Evolutionary conservation across 768 basidiomycete genomes (phyloP), one percentile per base, ranked within the genome.

Genomic region (Megacollybia marginata): DNA sequence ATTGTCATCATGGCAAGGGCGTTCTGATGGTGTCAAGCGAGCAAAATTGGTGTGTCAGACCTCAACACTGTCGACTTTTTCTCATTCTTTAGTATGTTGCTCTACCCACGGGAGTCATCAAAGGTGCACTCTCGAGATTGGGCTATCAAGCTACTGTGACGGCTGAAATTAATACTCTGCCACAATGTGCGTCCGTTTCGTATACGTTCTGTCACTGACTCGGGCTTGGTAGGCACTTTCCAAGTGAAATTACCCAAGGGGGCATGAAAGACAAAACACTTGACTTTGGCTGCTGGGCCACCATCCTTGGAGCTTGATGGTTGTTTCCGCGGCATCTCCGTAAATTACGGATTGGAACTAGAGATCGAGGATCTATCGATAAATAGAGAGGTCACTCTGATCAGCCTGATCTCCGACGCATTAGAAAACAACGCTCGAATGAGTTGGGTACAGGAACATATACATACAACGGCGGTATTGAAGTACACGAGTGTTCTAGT

Each of bases 71-170:
- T 40, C 11, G 46, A 0, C 35, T 32, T 19, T 42, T n/a, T 28
- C 32, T 49, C 44, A 18, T 33, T 16, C 42, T 5, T 13, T 52
- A 95, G 90, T 89, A 92, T 58, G 81, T 84, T 11, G 80, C 88
- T 4, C 82, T 93, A 65, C 80, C 92, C 1, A 79, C 83, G 36
- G 93, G 92, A 10, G 76, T 95, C 44, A 83, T 97, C 40, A 82
- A 83, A 48, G 93, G 93, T 16, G 83, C 90, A 2, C 75, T 97
- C 1, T 69, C 77, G 11, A 74, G 92, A 48, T 67, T 97, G 20
- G 94, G 92, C 10, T 78, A 84, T 52, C 77, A 84, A 36, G 82
- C 78, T 18, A 81, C 78, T 2, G 88, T 97, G 0, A 70, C 76
- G 1, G 82, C 91, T 4, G 93, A 97, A 61, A 79, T 91, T 7